Evolutionary conservation across 768 basidiomycete species (phyloP), one percentile per base, ranked within the genome.

Genomic region (Naganishia vaughanmartiniae): DNA sequence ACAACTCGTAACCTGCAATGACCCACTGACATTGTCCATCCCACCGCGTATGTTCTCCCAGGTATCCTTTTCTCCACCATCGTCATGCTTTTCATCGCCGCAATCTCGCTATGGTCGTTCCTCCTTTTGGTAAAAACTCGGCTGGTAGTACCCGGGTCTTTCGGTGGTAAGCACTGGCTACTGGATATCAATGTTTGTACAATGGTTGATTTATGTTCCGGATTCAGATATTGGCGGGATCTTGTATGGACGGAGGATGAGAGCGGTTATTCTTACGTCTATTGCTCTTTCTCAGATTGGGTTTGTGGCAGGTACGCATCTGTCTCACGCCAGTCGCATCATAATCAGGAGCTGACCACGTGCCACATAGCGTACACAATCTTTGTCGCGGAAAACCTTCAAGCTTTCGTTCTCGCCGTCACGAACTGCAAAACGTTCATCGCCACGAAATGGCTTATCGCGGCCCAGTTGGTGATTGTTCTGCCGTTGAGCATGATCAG

Each of bases 161-260:
- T 95, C 76, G 95, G 95, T 81, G 92, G 92, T 91, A 71, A 60
- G 85, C 79, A n/a, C 17, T 31, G 19, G 2, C 45, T 17, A 4
- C n/a, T 39, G 21, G 26, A 11, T 9, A 7, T 15, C 7, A 9
- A 42, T 2, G n/a, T n/a, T 15, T 42, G 5, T 9, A 15, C 10
- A 15, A 42, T 11, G 42, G 15, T 15, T 42, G 42, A 42, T 42
- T 2, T 9, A 9, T 74, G 58, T 65, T 36, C n/a, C 28, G 17
- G 7, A 21, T 24, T 14, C 68, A 92, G 96, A 98, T 77, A 93
- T 99, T 67, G 96, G 96, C 33, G 96, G 96, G 1, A 81, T 85
- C 0, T 83, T 99, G 11, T 98, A 96, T 76, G 96, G 96, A 1
- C 87, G 88, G 17, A 92, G 89, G 88, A 92, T 99, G 91, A 89